phyloP scores from a whole-genome alignment of 768 basidiomycete species.

The Boletales sp. region DNA sequence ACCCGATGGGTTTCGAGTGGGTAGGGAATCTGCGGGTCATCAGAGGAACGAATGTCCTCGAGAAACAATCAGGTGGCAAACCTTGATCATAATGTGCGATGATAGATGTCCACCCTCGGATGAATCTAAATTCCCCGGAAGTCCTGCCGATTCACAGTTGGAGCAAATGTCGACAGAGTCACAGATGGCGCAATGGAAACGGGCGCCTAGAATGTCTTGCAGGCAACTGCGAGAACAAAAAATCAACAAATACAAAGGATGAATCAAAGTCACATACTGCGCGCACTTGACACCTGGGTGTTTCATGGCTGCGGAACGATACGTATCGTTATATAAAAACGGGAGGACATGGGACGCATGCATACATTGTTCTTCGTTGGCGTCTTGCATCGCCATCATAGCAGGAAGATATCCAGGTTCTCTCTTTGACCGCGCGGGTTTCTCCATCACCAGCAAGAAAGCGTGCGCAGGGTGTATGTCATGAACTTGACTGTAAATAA shows the following conservation, averaged over 20 bases:
- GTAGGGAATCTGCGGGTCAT: constrained; percentile 66
- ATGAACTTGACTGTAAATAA: constrained; percentile 67
- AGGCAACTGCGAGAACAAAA: constrained; percentile 56
- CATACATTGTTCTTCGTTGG: constrained; percentile 61
- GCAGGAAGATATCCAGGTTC: constrained; percentile 34
- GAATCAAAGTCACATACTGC: constrained; percentile 54
- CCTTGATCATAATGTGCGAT: constrained; percentile 94
- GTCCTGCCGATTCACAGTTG: constrained; percentile 82
- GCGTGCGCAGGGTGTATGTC: constrained; percentile 89
- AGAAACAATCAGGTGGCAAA: constrained; percentile 24
- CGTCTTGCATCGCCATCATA: constrained; percentile 32
- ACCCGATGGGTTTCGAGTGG: constrained; percentile 74
- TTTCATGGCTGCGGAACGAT: constrained; percentile 49
- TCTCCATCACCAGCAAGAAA: constrained; percentile 79
- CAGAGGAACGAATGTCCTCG: background rate
- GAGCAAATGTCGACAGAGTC: constrained; percentile 81
- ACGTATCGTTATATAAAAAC: constrained; percentile 1
- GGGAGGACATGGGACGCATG: background rate
- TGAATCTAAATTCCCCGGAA: constrained; percentile 79
- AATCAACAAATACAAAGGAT: background rate
- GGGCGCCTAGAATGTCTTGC: constrained; percentile 86
- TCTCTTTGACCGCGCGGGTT: constrained; percentile 37
- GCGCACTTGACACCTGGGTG: constrained; percentile 84
- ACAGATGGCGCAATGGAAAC: constrained; percentile 91
- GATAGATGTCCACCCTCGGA: constrained; percentile 75